These are phyloP conservation scores for Pythium insidiosum DNA, from an alignment of 352 stramenopile genomes.

Conservation along the genomic window DNA sequence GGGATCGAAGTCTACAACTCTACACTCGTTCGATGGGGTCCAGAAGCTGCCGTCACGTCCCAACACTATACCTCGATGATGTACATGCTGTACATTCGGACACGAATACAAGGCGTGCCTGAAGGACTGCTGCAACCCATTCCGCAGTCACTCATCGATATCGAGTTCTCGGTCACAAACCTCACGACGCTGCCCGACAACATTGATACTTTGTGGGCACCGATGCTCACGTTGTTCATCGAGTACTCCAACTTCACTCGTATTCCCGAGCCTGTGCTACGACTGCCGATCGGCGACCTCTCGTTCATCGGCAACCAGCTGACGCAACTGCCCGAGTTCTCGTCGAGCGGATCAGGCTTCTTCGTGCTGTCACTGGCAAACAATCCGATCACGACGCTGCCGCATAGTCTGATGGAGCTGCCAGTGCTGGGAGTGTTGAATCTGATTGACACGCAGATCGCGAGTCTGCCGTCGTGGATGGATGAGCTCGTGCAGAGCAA, in stretches of 20 bases:
- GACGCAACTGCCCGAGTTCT: no score
- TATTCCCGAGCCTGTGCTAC: conserved; percentile 4
- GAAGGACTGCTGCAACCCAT: background rate
- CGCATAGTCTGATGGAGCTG: no score
- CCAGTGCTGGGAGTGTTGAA: no score
- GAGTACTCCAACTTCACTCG: conserved; percentile 10
- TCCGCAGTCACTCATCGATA: conserved; percentile 1
- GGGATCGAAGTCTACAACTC: conserved; percentile 16
- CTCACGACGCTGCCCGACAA: conserved; percentile 13
- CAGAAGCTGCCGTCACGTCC: conserved; percentile 1
- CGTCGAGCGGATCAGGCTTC: no score
- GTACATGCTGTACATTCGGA: background rate
- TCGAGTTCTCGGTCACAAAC: conserved; percentile 22
- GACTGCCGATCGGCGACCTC: conserved; percentile 7
- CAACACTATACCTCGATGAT: conserved; percentile 2
- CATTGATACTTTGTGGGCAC: conserved; percentile 13
- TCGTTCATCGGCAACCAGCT: conserved; percentile 15
- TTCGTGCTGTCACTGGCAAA: no score
- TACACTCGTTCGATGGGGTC: conserved; percentile 16
- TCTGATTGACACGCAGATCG: no score
- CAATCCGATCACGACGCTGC: no score
- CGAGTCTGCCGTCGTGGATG: no score
- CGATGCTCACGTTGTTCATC: conserved; percentile 15
- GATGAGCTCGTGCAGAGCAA: no score
- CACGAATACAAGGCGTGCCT: conserved; percentile 11